A percentile compares a stretch with the other conserved stretches of the same genome.
These are phyloP conservation scores for Pythium brachiatum DNA, from an alignment of 352 stramenopile genomes.

Conservation along the genomic window DNA sequence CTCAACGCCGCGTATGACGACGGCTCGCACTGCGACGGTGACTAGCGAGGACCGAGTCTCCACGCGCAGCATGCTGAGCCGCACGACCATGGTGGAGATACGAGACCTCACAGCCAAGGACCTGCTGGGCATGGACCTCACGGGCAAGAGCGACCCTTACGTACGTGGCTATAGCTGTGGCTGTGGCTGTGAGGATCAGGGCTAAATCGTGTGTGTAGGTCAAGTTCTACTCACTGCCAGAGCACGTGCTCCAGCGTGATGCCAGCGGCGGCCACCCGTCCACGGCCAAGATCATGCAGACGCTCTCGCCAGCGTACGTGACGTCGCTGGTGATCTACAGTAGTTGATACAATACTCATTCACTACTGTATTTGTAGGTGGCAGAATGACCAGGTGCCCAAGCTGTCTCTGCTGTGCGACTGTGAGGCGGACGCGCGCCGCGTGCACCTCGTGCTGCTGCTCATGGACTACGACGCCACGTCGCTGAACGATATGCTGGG, in stretches of 20 bases:
- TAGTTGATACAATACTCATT: not conserved
- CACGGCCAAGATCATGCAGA: constrained; percentile 61
- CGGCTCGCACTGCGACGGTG: constrained; percentile 18
- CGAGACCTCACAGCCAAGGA: constrained; percentile 51
- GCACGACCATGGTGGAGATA: constrained; percentile 60
- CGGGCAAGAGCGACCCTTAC: constrained; percentile 79
- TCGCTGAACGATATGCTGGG: constrained; percentile 71
- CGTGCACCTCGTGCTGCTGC: constrained; percentile 66
- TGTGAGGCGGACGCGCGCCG: constrained; percentile 50
- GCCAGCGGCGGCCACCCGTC: constrained; percentile 44
- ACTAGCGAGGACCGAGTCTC: constrained; percentile 9
- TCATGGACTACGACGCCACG: constrained; percentile 84
- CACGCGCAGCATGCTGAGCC: constrained; percentile 21
- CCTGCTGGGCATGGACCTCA: constrained; percentile 71
- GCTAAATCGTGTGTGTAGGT: constrained; percentile 27
- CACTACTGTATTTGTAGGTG: constrained; percentile 33
- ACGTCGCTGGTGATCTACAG: not conserved
- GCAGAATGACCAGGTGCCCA: constrained; percentile 62
- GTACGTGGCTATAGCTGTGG: constrained; percentile 25
- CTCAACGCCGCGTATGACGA: constrained; percentile 28
- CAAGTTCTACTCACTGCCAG: constrained; percentile 72
- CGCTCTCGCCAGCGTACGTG: constrained; percentile 54
- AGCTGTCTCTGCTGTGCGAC: constrained; percentile 51
- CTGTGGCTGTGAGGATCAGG: not conserved
- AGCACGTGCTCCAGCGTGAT: constrained; percentile 51